Base-by-base conservation (phyloP, 164 flowering plant species). In the Pachysandra terminalis region DNA sequence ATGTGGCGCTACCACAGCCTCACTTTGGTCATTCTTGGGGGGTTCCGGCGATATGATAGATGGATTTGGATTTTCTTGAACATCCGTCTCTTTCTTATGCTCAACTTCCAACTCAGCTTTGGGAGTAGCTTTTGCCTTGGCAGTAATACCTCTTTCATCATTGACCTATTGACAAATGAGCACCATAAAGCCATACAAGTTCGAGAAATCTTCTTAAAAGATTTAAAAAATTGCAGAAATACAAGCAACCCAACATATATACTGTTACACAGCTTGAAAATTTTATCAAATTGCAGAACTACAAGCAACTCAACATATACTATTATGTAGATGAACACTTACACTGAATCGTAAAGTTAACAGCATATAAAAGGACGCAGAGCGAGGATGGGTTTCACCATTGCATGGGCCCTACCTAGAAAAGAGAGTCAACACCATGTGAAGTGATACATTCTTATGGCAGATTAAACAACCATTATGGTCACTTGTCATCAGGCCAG, bases 131-230 rank as follows among this genome's bases (percentile, higher is more conserved):
- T 37, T 61, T 67, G 45, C 66, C 58, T 24, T 52, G 13, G 73
- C 48, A 56, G 72, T 69, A 65, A 27, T 62, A 24, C 45, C 53
- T 57, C 59, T 71, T 9, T 79, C 77, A 49, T 73, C 76, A 45
- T 71, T 53, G 17, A 10, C 68, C 80, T 75, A 66, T 63, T 54
- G 21, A 65, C 40, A 35, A n/a, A 67, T 45, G 51, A 45, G 10
- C 16, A 45, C 17, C 17, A 15, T 45, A 45, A 45, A 10, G 51
- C 1, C 10, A 15, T 45, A 45, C 1, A 10, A 45, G 51, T 12
- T 45, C 4, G 10, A 15, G 51, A 15, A 15, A 45, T 10, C 51
- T 10, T 45, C 51, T 45, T 55, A 8, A 17, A 23, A 17, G 26
- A 23, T 21, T 27, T 51, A 2, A 24, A 6, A 61, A 9, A 22